Percentiles rank a stretch among this genome's conserved stretches.
phyloP scores from a whole-genome alignment of 2,329 filamentous ascomycete genomes.

The Sporothrix mexicana region DNA sequence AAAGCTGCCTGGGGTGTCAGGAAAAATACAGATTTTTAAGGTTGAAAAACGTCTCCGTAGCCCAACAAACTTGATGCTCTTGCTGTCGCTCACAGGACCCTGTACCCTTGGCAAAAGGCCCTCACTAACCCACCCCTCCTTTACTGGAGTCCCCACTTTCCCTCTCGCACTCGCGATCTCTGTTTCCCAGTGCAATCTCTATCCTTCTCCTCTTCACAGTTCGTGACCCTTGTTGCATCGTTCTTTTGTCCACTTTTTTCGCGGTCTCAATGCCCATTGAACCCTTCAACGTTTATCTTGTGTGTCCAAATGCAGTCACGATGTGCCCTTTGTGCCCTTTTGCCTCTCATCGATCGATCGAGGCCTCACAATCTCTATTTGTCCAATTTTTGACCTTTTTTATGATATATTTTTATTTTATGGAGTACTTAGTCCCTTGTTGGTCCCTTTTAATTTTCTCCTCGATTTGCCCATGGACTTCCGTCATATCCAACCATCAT shows the following conservation, averaged over 20 bases:
- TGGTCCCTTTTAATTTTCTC: background rate
- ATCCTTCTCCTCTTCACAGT: background rate
- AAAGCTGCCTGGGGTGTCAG: background rate
- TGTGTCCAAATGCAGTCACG: constrained; percentile 7
- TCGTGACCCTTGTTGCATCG: background rate
- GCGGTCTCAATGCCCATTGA: constrained; percentile 8
- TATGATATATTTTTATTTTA: background rate
- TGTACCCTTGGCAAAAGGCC: constrained; percentile 15
- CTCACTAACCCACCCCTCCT: background rate
- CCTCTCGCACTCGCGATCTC: constrained; percentile 6
- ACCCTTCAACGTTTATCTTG: background rate
- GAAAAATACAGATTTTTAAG: background rate
- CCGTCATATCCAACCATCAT: no score
- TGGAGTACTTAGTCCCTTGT: background rate
- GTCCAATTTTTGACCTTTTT: background rate
- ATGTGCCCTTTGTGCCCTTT: constrained; percentile 5
- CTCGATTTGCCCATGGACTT: no score
- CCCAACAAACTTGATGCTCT: background rate
- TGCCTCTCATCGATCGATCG: constrained; percentile 15
- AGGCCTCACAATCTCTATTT: background rate
- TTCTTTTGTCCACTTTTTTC: constrained; percentile 24
- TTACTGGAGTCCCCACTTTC: background rate
- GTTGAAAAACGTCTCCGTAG: background rate
- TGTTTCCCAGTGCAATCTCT: constrained; percentile 19
- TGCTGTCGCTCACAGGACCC: constrained; percentile 19